Evolutionary conservation across 345 rosid genomes (phyloP), one percentile per base, ranked within the genome.

Genomic region (Syzygium jambos): DNA sequence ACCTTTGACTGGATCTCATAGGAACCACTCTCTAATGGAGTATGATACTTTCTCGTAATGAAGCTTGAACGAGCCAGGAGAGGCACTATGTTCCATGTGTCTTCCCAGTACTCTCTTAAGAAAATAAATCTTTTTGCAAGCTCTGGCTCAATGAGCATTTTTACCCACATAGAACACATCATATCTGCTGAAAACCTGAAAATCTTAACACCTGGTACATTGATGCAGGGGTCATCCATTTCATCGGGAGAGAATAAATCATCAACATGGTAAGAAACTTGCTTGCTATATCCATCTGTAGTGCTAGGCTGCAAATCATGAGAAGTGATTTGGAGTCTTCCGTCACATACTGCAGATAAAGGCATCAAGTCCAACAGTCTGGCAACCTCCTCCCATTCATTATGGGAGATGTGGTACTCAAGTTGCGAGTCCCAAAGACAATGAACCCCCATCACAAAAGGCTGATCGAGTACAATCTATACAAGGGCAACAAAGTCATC

Each of bases 401-500:
- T 95, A 90, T 94, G 99, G 90, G 94, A 94, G 88, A 93, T 89
- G 88, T 94, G 90, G 88, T 96, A 98, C 95, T 96, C 99, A 88
- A 98, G 90, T 90, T 96, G 98, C 29, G 99, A 96, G 78, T 98
- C 98, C 99, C 99, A 98, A 52, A 93, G 91, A 56, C 95, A 94
- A 92, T 95, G 98, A 90, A 96, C 97, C 85, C 99, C 99, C 96
- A 96, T 96, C 85, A 92, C 95, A 87, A 94, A 92, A 89, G 98
- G 99, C 86, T 95, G 99, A 93, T 98, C 99, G 92, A 98, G 89
- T 89, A 96, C 95, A 91, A 98, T 94, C 99, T 98, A 99, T 86
- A 90, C 82, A 73, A 73, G 27, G 49, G 82, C 10, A 73, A 73
- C 88, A 51, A 84, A 88, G 85, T 84, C 86, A 78, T 87, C 59